A percentile compares a stretch with the other conserved stretches of the same genome.
Evolutionary conservation across 352 stramenopile species (phyloP).

Genomic region (Aphanomyces cochlioides): DNA sequence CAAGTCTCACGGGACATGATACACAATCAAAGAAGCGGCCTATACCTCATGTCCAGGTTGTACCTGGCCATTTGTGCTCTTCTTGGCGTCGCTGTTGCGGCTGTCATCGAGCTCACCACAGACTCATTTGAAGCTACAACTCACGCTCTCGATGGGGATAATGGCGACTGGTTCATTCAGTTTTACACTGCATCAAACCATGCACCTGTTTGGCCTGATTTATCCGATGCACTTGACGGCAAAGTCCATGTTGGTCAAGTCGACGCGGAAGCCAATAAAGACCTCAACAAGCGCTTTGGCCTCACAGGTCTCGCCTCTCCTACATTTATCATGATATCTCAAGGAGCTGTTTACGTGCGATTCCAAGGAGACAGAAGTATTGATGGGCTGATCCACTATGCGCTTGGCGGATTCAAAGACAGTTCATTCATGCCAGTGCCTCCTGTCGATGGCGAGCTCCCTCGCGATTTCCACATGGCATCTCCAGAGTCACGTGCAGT

Average conservation of each 20-base stretch:
- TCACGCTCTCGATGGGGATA: slow-evolving; percentile 1
- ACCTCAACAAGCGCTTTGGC: slow-evolving; percentile 14
- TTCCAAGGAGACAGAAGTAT: slow-evolving; percentile 3
- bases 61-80: no score
- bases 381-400: not conserved
- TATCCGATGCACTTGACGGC: slow-evolving; percentile 1
- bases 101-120: not conserved
- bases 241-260: slow-evolving; percentile 20
- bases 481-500: slow-evolving; percentile 45
- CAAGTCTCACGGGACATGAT: no score
- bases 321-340: slow-evolving; percentile 6
- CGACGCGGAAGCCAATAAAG: slow-evolving; percentile 5
- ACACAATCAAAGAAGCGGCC: no score
- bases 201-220: not conserved
- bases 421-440: not conserved
- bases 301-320: slow-evolving; percentile 9
- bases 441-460: not conserved
- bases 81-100: no score
- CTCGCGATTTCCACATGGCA: slow-evolving; percentile 8
- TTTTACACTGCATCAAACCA: not conserved
- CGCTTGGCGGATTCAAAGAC: not conserved
- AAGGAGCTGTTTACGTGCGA: slow-evolving; percentile 2
- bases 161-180: slow-evolving; percentile 9
- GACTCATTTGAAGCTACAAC: not conserved
- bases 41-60: no score